Conservation (phyloP, 345 rosid genomes). For the Angophora floribunda region DNA sequence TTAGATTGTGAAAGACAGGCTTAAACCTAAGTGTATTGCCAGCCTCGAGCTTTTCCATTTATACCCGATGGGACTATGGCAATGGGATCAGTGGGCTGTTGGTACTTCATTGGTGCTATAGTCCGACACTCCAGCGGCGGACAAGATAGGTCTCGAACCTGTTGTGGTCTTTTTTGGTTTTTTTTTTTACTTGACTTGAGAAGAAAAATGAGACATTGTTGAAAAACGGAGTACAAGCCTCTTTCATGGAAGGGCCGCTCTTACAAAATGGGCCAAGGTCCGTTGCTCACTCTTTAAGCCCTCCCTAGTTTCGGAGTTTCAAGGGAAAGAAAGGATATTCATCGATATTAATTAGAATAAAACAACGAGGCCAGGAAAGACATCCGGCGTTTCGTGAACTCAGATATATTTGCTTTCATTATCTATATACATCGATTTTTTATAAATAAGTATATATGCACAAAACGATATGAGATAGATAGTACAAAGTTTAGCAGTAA, state of each 20-base stretch:
- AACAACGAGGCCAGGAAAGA: background rate
- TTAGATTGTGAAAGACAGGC: accelerated
- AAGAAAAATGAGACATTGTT: background rate
- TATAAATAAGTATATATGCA: too few relatives aligned
- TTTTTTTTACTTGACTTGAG: background rate
- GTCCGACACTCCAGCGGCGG: background rate
- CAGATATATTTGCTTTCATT: background rate
- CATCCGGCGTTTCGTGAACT: background rate
- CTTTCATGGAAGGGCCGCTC: background rate
- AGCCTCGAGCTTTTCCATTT: background rate
- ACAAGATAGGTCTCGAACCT: background rate
- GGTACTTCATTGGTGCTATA: background rate
- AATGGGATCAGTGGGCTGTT: accelerated
- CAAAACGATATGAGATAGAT: too few relatives aligned
- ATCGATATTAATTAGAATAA: background rate
- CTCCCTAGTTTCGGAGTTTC: background rate
- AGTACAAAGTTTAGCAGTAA: too few relatives aligned
- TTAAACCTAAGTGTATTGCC: background rate
- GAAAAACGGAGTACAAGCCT: background rate
- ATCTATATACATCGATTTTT: too few relatives aligned
- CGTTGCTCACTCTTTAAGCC: background rate
- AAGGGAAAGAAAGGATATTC: background rate
- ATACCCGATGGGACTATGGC: accelerated
- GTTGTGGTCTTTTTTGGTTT: accelerated
- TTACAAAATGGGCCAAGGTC: background rate